phyloP scores from a whole-genome alignment of 2,329 filamentous ascomycete genomes.

The Boeremia exigua region DNA sequence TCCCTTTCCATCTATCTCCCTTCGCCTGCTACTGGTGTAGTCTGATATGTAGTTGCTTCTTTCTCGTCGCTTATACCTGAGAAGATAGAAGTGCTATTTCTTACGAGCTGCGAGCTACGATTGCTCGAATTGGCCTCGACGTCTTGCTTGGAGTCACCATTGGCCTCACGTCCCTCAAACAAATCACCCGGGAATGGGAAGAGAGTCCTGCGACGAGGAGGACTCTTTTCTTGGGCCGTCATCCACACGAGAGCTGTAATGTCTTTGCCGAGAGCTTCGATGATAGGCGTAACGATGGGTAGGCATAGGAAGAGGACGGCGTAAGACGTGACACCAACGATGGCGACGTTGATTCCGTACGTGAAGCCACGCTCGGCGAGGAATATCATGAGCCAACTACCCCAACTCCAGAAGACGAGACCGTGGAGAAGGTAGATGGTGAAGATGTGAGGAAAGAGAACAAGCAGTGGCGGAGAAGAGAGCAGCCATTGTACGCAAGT shows the following conservation, averaged over 20 bases:
- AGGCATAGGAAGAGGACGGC: constrained; percentile 38
- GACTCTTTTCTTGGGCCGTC: constrained; percentile 43
- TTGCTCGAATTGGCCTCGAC: constrained; percentile 13
- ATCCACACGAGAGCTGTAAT: constrained; percentile 48
- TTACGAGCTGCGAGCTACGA: neutral
- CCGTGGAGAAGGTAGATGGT: constrained; percentile 59
- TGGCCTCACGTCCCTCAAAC: constrained; percentile 19
- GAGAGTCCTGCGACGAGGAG: constrained; percentile 39
- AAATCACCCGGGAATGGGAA: constrained; percentile 39
- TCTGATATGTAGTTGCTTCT: neutral
- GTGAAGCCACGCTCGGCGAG: constrained; percentile 38
- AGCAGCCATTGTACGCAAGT: constrained; percentile 51
- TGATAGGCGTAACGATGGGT: constrained; percentile 47
- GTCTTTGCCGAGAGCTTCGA: constrained; percentile 50
- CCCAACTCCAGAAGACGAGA: constrained; percentile 54
- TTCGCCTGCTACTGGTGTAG: neutral
- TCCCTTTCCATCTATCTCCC: neutral
- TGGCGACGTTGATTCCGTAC: constrained; percentile 45
- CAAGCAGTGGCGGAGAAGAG: constrained; percentile 48
- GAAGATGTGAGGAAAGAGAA: constrained; percentile 57
- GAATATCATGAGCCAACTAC: constrained; percentile 46
- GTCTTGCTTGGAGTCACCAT: constrained; percentile 9
- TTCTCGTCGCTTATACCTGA: neutral
- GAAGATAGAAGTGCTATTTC: neutral
- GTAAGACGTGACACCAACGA: constrained; percentile 48